These are phyloP conservation scores for Pythium volutum DNA, from an alignment of 352 stramenopile species.

Conservation along the genomic window DNA sequence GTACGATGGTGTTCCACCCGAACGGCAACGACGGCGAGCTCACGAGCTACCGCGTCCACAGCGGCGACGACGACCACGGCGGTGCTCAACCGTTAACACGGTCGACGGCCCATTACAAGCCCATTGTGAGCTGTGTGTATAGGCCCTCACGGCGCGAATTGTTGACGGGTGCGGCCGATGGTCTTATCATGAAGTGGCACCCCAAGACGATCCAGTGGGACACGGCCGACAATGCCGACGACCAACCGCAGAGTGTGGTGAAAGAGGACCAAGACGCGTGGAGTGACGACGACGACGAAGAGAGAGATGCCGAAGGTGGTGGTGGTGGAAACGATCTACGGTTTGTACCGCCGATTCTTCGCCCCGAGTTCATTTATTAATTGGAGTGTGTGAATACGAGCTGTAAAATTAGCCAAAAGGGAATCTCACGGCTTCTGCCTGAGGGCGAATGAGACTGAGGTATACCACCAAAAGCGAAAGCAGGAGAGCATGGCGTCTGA, in stretches of 20 bases:
- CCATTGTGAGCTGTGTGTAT: constrained; percentile 60
- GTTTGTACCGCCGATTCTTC: constrained; percentile 71
- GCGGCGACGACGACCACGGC: constrained; percentile 36
- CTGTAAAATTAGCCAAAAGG: constrained; percentile 14
- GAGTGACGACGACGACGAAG: constrained; percentile 50
- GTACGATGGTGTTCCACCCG: constrained; percentile 59
- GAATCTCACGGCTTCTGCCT: no score
- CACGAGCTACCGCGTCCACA: constrained; percentile 48
- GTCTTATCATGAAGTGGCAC: constrained; percentile 73
- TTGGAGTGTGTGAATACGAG: not conserved
- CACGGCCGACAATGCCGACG: constrained; percentile 12
- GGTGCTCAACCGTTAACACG: constrained; percentile 15
- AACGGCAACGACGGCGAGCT: constrained; percentile 53
- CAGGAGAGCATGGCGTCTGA: constrained; percentile 3
- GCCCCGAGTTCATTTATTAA: constrained; percentile 24
- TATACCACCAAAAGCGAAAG: no score
- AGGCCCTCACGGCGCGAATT: constrained; percentile 48
- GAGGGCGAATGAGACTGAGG: no score
- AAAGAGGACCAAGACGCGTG: constrained; percentile 47
- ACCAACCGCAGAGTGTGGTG: not conserved
- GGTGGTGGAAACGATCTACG: constrained; percentile 11
- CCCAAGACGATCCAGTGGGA: constrained; percentile 25
- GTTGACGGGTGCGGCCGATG: constrained; percentile 57
- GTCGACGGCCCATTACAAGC: constrained; percentile 57
- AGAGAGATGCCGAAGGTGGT: not conserved